Evolutionary conservation across 2,329 filamentous ascomycete species (phyloP).

Genomic region (Talaromyces verruculosus): DNA sequence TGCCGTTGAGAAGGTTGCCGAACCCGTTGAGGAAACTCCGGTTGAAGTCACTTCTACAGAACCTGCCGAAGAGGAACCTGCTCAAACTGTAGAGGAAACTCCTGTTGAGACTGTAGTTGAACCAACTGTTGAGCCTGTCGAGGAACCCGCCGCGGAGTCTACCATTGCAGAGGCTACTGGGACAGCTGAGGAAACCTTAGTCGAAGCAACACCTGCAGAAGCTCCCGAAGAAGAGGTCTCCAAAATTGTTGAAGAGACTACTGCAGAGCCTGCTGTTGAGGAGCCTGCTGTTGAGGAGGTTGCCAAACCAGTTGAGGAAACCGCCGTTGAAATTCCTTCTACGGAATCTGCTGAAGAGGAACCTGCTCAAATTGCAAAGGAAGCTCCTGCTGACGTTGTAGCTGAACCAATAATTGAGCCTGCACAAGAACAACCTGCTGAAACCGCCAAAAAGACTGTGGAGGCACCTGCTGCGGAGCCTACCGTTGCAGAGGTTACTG

Average conservation of each 20-base stretch:
- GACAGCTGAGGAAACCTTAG: too few relatives aligned
- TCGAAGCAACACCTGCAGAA: neutral
- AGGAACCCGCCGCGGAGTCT: neutral
- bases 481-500: neutral
- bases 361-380: neutral
- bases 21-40: neutral
- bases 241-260: neutral
- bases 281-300: neutral
- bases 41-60: neutral
- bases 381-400: too few relatives aligned
- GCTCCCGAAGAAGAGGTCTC: neutral
- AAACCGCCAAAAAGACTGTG: neutral
- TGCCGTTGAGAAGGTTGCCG: neutral
- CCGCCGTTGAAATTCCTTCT: neutral
- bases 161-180: too few relatives aligned
- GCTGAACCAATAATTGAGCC: too few relatives aligned
- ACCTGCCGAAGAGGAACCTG: neutral
- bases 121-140: neutral
- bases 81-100: neutral
- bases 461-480: neutral
- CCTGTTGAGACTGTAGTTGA: neutral
- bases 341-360: neutral
- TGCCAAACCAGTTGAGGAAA: neutral
- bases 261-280: neutral
- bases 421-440: neutral